Conservation (phyloP, 2,329 filamentous ascomycete species). For the Chlorencoelia australis region DNA sequence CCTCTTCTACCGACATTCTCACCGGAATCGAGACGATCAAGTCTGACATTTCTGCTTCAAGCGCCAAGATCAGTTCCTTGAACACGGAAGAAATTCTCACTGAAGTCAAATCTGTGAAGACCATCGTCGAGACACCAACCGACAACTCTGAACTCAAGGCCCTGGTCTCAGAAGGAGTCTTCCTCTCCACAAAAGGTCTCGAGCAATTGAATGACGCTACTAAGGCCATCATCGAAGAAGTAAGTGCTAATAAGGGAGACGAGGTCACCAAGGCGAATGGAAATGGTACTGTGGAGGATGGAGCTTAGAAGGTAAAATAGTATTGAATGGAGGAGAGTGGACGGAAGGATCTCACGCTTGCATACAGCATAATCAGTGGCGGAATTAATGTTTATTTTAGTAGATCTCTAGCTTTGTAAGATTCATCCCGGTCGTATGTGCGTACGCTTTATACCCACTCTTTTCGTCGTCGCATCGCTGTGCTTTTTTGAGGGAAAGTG, state of each 20-base stretch:
- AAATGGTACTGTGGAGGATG: slow-evolving; percentile 11
- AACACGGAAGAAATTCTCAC: slow-evolving; percentile 10
- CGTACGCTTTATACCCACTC: too few species aligned
- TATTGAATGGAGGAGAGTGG: too few species aligned
- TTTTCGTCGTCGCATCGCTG: too few species aligned
- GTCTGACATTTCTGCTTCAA: too few species aligned
- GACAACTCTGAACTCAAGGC: slow-evolving; percentile 4
- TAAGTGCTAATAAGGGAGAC: slow-evolving; percentile 12
- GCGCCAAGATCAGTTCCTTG: too few species aligned
- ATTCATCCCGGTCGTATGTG: too few species aligned
- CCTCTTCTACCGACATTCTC: slow-evolving; percentile 6
- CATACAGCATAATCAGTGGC: too few species aligned
- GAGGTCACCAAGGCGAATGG: slow-evolving; percentile 11
- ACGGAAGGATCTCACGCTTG: too few species aligned
- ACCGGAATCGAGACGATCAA: slow-evolving; percentile 3
- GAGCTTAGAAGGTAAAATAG: too few species aligned
- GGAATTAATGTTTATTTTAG: too few species aligned
- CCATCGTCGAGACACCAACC: slow-evolving; percentile 2
- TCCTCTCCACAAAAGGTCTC: slow-evolving; percentile 4
- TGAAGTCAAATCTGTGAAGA: slow-evolving; percentile 11
- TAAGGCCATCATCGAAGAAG: slow-evolving; percentile 5
- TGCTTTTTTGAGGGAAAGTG: too few species aligned
- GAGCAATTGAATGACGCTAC: slow-evolving; percentile 2
- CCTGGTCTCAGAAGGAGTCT: slow-evolving; percentile 6
- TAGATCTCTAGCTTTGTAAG: too few species aligned